These are phyloP conservation scores for Hansenula anomala DNA, from an alignment of 1,139 yeast genomes.

Conservation along the genomic window DNA sequence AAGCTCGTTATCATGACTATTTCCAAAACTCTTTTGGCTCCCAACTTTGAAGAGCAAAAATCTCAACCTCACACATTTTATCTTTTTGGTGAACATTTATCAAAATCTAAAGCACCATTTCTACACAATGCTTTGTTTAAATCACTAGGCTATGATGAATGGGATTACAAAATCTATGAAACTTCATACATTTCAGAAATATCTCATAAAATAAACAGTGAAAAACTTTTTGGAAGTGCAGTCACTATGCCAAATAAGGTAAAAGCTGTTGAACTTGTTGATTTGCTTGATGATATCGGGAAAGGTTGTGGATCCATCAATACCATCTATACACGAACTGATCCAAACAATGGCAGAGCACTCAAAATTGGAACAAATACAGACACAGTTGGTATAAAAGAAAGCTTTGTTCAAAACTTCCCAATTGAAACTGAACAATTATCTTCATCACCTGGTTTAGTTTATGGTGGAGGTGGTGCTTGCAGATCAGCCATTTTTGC, in stretches of 20 bases:
- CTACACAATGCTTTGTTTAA: conserved; percentile 18
- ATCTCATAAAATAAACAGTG: conserved; percentile 7
- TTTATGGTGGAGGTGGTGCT: conserved; percentile 23
- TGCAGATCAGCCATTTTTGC: conserved; percentile 22
- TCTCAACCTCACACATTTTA: conserved; percentile 12
- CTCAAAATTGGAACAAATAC: conserved; percentile 19
- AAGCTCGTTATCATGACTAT: not conserved
- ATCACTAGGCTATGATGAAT: conserved; percentile 9
- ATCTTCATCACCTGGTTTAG: conserved; percentile 14
- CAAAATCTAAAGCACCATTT: conserved; percentile 18
- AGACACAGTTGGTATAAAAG: conserved; percentile 19
- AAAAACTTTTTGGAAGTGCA: conserved; percentile 16
- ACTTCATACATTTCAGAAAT: conserved; percentile 15
- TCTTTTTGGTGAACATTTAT: conserved; percentile 19
- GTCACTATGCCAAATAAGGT: conserved; percentile 22
- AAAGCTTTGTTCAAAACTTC: conserved; percentile 15
- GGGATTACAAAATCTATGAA: conserved; percentile 18
- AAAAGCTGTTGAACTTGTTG: conserved; percentile 15
- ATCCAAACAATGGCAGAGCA: not conserved
- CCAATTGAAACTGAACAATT: conserved; percentile 11
- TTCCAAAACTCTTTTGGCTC: not conserved
- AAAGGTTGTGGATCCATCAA: conserved; percentile 21
- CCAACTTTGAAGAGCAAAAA: conserved; percentile 9
- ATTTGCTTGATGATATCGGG: conserved; percentile 16
- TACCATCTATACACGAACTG: conserved; percentile 16